Evolutionary conservation across 192 early-diverging fungal species (phyloP).

Genomic region (Mortierella hygrophila): DNA sequence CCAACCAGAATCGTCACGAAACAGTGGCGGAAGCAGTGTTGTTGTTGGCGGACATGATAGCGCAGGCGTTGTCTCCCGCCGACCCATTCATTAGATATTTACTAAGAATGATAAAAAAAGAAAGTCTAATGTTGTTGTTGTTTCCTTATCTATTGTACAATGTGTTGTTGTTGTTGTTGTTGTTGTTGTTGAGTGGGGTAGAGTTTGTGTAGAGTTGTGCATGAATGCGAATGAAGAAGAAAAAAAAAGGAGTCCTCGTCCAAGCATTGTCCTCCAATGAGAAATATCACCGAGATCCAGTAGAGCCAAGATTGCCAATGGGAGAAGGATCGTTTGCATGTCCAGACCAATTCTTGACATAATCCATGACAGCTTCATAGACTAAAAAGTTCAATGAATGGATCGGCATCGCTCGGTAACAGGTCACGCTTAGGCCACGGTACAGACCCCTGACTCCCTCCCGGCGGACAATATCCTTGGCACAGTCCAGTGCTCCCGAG

Average conservation of each 20-base stretch:
- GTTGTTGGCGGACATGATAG: background rate
- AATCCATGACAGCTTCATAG: constrained; percentile 68
- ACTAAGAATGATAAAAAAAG: background rate
- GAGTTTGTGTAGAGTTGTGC: background rate
- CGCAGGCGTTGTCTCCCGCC: background rate
- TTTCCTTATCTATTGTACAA: background rate
- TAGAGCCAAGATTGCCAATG: background rate
- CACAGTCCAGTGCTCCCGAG: constrained; percentile 59
- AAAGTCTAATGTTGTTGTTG: background rate
- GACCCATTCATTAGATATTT: constrained; percentile 2
- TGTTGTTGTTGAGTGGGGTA: background rate
- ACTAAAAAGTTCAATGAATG: constrained; percentile 89
- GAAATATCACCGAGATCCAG: background rate
- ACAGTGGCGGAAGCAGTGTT: background rate
- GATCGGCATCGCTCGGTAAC: constrained; percentile 83
- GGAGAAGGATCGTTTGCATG: constrained; percentile 33
- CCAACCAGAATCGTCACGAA: constrained; percentile 12
- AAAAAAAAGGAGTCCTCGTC: no score
- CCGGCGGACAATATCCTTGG: constrained; percentile 63
- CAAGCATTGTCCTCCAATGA: background rate
- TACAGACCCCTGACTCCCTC: constrained; percentile 76
- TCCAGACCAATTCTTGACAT: constrained; percentile 45
- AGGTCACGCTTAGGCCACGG: constrained; percentile 79
- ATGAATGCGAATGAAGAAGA: background rate
- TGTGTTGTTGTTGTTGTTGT: background rate